Conservation (phyloP, 2,329 filamentous ascomycete species). For the Ophiostoma fasciatum region DNA sequence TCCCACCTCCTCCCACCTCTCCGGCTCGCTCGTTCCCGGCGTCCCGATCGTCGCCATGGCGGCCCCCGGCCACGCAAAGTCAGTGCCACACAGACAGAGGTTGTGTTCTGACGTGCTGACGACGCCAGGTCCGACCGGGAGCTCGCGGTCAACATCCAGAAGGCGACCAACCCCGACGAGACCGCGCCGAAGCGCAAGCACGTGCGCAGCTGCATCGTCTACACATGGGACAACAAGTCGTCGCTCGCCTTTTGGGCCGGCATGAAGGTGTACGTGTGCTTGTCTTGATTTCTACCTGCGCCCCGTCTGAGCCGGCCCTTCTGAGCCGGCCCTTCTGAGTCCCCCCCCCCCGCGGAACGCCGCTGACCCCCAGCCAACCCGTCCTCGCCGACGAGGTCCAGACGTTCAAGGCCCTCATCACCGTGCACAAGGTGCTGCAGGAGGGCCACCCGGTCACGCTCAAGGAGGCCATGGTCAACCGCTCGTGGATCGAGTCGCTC, state of each 20-base stretch:
- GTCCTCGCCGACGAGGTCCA: constrained; percentile 96
- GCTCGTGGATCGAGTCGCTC: constrained; percentile 84
- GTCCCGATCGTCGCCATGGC: no score
- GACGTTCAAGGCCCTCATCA: constrained; percentile 97
- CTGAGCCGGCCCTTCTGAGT: neutral
- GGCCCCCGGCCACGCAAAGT: constrained; percentile 12
- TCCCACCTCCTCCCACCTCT: no score
- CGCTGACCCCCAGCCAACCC: constrained; percentile 78
- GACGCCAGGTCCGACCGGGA: constrained; percentile 58
- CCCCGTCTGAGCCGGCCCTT: no score
- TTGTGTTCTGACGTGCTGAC: constrained; percentile 5
- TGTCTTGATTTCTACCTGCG: neutral
- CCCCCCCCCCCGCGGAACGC: no score
- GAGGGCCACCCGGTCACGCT: constrained; percentile 84
- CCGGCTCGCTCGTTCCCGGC: no score
- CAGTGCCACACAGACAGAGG: constrained; percentile 1
- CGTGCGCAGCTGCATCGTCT: constrained; percentile 94
- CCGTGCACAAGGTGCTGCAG: constrained; percentile 91
- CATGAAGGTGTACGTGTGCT: constrained; percentile 74
- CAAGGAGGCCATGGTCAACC: constrained; percentile 76
- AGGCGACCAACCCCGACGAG: constrained; percentile 54
- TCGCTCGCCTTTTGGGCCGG: constrained; percentile 91
- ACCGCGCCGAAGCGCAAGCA: constrained; percentile 69
- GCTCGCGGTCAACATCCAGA: constrained; percentile 54
- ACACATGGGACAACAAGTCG: constrained; percentile 98